A percentile compares a stretch with the other conserved stretches of the same genome.
Conservation (phyloP, 257 asterid genomes). For the Plectranthus barbatus region DNA sequence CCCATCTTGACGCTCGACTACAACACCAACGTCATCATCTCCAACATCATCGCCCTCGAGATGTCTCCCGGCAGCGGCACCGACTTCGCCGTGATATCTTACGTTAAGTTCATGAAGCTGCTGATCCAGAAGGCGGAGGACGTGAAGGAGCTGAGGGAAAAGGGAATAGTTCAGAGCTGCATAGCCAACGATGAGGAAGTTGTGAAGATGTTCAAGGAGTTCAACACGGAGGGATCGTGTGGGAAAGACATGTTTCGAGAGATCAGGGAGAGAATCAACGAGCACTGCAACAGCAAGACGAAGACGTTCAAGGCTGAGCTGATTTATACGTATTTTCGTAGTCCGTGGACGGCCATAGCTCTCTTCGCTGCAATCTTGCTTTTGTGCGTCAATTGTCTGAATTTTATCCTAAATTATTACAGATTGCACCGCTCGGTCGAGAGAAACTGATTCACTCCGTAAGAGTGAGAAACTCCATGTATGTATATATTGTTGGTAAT, state of each 20-base stretch:
- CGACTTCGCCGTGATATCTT: constrained; percentile 20
- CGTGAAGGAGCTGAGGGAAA: constrained; percentile 24
- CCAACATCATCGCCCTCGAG: constrained; percentile 32
- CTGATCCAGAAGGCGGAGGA: constrained; percentile 16
- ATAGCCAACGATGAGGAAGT: constrained; percentile 4
- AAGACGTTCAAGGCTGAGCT: constrained; percentile 10
- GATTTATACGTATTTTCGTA: not conserved
- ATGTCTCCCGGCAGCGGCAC: constrained; percentile 2
- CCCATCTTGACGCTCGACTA: not conserved
- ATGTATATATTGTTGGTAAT: too few species aligned
- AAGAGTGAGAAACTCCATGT: too few species aligned
- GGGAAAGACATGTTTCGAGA: not conserved
- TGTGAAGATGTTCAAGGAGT: constrained; percentile 20
- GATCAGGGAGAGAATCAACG: not conserved
- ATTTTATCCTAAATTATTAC: not conserved
- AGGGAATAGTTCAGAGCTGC: constrained; percentile 14
- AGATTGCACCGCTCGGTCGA: not conserved
- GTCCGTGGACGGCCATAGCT: constrained; percentile 9
- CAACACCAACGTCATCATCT: not conserved
- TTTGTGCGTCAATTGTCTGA: not conserved
- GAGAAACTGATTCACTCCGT: not conserved
- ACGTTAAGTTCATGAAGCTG: constrained; percentile 1
- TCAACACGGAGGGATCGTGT: constrained; percentile 20
- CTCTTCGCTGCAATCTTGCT: constrained; percentile 1
- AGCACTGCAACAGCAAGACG: not conserved